Conservation (phyloP, 345 rosid genomes). For the Melaleuca alternifolia region DNA sequence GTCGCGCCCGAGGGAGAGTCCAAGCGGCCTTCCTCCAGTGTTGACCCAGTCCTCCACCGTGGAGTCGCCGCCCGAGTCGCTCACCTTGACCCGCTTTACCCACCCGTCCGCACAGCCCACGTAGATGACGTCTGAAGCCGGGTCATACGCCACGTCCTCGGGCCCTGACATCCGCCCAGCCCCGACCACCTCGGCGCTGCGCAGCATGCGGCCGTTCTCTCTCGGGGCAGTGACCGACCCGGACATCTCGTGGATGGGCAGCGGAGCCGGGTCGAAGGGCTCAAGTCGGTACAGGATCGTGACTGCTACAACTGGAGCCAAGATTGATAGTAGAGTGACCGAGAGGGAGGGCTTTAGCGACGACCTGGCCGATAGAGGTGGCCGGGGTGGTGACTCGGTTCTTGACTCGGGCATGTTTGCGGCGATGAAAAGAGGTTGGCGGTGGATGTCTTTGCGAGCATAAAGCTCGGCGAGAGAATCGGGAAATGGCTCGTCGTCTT, state of each 20-base stretch:
- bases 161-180: conserved; percentile 9
- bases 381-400: neutral
- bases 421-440: neutral
- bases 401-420: neutral
- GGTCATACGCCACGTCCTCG: conserved; percentile 53
- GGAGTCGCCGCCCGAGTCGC: neutral
- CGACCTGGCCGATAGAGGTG: neutral
- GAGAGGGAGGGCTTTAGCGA: neutral
- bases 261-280: neutral
- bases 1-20: conserved; percentile 39
- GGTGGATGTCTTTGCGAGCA: neutral
- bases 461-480: neutral
- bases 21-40: conserved; percentile 85
- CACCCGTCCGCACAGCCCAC: conserved; percentile 65
- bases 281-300: neutral
- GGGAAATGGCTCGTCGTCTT: neutral
- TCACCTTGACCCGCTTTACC: conserved; percentile 47
- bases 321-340: neutral
- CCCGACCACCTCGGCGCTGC: neutral
- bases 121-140: conserved; percentile 22
- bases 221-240: neutral
- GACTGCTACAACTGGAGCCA: neutral
- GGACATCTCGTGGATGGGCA: neutral
- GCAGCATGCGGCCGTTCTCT: neutral
- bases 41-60: conserved; percentile 39